These are phyloP conservation scores for Penicillium malachiteum DNA, from an alignment of 495 filamentous ascomycete genomes.

Conservation along the genomic window DNA sequence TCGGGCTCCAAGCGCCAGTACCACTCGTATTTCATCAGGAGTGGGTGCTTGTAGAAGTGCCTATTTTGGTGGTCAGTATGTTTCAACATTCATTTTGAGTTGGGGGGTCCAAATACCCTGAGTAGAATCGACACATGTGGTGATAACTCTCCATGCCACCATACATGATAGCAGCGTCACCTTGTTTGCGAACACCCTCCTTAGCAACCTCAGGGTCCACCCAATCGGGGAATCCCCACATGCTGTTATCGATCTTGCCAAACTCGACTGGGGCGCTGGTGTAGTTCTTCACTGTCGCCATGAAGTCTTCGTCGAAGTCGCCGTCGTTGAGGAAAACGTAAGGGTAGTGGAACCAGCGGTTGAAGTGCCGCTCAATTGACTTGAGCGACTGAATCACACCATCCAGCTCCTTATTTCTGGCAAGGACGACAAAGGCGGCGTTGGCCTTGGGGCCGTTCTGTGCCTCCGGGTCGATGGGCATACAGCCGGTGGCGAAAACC, in stretches of 20 bases:
- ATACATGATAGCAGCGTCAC: slow-evolving; percentile 99
- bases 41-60: slow-evolving; percentile 96
- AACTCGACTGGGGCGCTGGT: slow-evolving; percentile 86
- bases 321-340: slow-evolving; percentile 99
- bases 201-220: slow-evolving; percentile 88
- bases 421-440: slow-evolving; percentile 93
- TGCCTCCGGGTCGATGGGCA: slow-evolving; percentile 51
- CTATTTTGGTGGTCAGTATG: slow-evolving; percentile 43
- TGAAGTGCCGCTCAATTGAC: slow-evolving; percentile 98
- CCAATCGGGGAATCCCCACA: slow-evolving; percentile 99
- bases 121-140: slow-evolving; percentile 98
- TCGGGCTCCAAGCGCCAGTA: slow-evolving; percentile 99
- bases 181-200: slow-evolving; percentile 93
- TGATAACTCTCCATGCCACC: slow-evolving; percentile 99
- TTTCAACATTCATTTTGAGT: neutral
- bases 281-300: slow-evolving; percentile 83
- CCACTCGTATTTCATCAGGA: slow-evolving; percentile 97
- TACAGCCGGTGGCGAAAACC: slow-evolving; percentile 89
- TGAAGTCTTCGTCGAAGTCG: slow-evolving; percentile 93
- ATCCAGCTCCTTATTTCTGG: slow-evolving; percentile 93
- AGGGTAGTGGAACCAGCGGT: slow-evolving; percentile 97
- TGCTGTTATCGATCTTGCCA: slow-evolving; percentile 83
- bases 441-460: slow-evolving; percentile 75
- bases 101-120: slow-evolving; percentile 53
- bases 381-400: slow-evolving; percentile 96